A percentile compares a stretch with the other conserved stretches of the same genome.
phyloP scores from a whole-genome alignment of 768 basidiomycete species.

The Amanita polypyramis region DNA sequence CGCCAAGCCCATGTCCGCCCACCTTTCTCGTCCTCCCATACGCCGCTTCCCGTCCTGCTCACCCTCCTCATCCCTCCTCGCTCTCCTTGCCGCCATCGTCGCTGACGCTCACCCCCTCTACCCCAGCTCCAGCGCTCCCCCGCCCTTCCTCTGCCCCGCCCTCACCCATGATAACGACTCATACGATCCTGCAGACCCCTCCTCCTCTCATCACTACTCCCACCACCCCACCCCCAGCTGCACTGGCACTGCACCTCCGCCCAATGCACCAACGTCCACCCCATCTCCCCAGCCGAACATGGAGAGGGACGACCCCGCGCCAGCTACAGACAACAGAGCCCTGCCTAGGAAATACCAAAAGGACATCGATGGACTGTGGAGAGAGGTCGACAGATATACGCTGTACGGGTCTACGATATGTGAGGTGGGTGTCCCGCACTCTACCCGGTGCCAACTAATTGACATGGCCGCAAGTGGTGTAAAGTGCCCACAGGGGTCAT shows the following conservation, averaged over 20 bases:
- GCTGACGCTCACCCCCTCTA: slow-evolving; percentile 33
- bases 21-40: slow-evolving; percentile 13
- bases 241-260: slow-evolving; percentile 2
- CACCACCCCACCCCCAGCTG: slow-evolving; percentile 4
- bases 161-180: slow-evolving; percentile 2
- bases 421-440: slow-evolving; percentile 25
- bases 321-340: slow-evolving; percentile 3
- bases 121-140: slow-evolving; percentile 35
- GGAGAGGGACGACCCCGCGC: background rate
- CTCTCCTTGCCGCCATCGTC: slow-evolving; percentile 46
- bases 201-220: too few relatives aligned
- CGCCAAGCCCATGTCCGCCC: slow-evolving; percentile 11
- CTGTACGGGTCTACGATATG: slow-evolving; percentile 66
- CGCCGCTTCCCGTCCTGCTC: slow-evolving; percentile 13
- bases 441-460: slow-evolving; percentile 2
- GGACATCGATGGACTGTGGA: slow-evolving; percentile 49
- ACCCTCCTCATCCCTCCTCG: slow-evolving; percentile 42
- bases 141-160: slow-evolving; percentile 37
- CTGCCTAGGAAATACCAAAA: slow-evolving; percentile 47
- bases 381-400: slow-evolving; percentile 41
- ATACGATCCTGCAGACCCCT: too few relatives aligned
- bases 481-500: slow-evolving; percentile 17
- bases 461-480: slow-evolving; percentile 13
- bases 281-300: background rate
- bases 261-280: background rate